Evolutionary conservation across 2,329 filamentous ascomycete species (phyloP).

Genomic region (Calonectria montana): DNA sequence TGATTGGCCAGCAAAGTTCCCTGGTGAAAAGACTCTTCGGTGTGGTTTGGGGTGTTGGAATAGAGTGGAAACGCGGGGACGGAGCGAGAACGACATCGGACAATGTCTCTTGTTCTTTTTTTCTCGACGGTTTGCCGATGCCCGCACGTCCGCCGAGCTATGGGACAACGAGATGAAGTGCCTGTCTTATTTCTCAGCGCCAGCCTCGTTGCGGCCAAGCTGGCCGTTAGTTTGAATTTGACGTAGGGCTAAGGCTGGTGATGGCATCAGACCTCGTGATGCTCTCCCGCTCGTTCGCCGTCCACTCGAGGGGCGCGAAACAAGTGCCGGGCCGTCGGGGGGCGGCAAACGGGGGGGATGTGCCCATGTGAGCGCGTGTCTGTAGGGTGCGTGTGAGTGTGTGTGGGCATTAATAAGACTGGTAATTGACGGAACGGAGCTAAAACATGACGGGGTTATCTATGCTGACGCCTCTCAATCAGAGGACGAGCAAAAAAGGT

Average conservation of each 20-base stretch:
- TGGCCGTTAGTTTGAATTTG: not conserved
- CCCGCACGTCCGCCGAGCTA: not conserved
- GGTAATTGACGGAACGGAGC: not conserved
- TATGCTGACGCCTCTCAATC: not conserved
- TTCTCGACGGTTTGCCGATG: not conserved
- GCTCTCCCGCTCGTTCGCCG: not conserved
- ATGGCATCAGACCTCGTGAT: not conserved
- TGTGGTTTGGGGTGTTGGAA: not conserved
- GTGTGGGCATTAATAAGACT: not conserved
- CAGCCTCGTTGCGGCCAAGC: not conserved
- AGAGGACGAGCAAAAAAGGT: constrained; percentile 22
- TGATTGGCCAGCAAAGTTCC: constrained; percentile 49
- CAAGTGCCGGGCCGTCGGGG: not conserved
- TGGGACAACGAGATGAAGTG: not conserved
- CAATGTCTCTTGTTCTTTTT: not conserved
- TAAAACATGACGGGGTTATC: constrained; percentile 3
- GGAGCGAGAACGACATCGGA: not conserved
- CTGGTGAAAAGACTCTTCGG: constrained; percentile 3
- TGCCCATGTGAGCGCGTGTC: not conserved
- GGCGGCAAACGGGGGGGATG: not conserved
- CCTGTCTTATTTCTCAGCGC: not conserved
- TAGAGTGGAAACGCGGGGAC: not conserved
- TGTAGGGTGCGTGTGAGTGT: not conserved
- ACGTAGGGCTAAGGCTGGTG: not conserved
- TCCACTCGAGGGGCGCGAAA: not conserved